Conservation (phyloP, 2,329 filamentous ascomycete genomes). For the Sporothrix brunneoviolacea region DNA sequence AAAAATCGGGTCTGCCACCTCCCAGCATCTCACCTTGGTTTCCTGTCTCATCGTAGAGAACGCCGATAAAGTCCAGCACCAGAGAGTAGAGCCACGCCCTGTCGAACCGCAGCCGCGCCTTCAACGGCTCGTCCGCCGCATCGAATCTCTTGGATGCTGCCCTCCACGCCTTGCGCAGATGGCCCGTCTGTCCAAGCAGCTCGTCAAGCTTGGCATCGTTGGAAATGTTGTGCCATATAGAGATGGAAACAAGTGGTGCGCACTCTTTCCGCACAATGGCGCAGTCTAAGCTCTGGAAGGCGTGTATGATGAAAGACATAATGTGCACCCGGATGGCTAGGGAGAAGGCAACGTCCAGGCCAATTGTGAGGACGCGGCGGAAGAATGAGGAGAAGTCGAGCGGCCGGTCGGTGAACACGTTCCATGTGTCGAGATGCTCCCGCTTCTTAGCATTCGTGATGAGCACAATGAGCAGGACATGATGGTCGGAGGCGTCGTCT, state of each 20-base stretch:
- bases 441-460: constrained; percentile 83
- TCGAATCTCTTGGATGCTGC: constrained; percentile 82
- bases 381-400: constrained; percentile 85
- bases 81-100: constrained; percentile 88
- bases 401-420: constrained; percentile 67
- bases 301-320: constrained; percentile 81
- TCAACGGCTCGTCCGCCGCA: constrained; percentile 69
- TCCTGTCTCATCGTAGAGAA: constrained; percentile 52
- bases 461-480: constrained; percentile 79
- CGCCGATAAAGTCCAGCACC: constrained; percentile 71
- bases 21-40: not conserved
- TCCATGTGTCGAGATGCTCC: constrained; percentile 84
- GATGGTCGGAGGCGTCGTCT: constrained; percentile 83
- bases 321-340: constrained; percentile 68
- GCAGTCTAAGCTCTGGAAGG: constrained; percentile 90
- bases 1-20: not conserved
- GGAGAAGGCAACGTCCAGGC: constrained; percentile 62
- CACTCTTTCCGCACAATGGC: constrained; percentile 90
- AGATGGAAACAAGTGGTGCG: constrained; percentile 87
- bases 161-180: constrained; percentile 84
- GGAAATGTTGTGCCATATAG: constrained; percentile 90
- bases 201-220: constrained; percentile 67
- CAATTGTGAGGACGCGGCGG: constrained; percentile 82
- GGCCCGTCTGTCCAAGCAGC: constrained; percentile 64
- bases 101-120: constrained; percentile 81